Percentiles rank a stretch among this genome's conserved stretches.
Conservation (phyloP, 345 rosid species). For the Ceriops tagal region DNA sequence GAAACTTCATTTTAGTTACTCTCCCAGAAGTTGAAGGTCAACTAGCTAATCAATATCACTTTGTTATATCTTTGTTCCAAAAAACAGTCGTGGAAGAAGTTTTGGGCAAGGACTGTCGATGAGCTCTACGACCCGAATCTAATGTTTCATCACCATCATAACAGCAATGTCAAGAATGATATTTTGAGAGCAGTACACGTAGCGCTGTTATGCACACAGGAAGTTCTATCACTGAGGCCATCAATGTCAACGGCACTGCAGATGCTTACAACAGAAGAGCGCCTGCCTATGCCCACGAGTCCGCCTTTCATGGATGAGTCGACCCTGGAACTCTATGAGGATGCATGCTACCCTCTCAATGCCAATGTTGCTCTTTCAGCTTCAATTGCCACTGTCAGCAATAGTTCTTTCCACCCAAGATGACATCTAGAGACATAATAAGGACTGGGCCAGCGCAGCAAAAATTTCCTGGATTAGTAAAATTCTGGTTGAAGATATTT, state of each 20-base stretch:
- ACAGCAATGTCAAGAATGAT: slow-evolving; percentile 49
- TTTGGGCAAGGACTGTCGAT: slow-evolving; percentile 59
- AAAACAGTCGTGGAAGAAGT: slow-evolving; percentile 71
- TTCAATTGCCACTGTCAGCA: slow-evolving; percentile 53
- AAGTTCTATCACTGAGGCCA: slow-evolving; percentile 62
- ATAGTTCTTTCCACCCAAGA: slow-evolving; percentile 76
- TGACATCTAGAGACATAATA: slow-evolving; percentile 23
- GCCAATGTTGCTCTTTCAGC: slow-evolving; percentile 39
- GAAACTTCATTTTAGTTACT: no score
- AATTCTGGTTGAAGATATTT: slow-evolving; percentile 2
- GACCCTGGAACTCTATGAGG: slow-evolving; percentile 68
- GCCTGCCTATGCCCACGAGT: slow-evolving; percentile 59
- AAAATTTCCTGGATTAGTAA: neutral
- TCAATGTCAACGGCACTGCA: slow-evolving; percentile 70
- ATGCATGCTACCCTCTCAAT: slow-evolving; percentile 33
- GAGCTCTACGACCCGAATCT: slow-evolving; percentile 71
- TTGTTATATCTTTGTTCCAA: neutral
- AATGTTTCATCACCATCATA: slow-evolving; percentile 35
- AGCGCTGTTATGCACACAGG: slow-evolving; percentile 84
- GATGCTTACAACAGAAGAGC: slow-evolving; percentile 66
- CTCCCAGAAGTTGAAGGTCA: neutral
- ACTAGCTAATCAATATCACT: neutral
- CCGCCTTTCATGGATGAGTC: slow-evolving; percentile 86
- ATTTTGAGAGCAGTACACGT: slow-evolving; percentile 62
- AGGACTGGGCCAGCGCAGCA: no score